Evolutionary conservation across 75 land plant genomes (phyloP).

Genomic region (Adiantum capillusveneris): DNA sequence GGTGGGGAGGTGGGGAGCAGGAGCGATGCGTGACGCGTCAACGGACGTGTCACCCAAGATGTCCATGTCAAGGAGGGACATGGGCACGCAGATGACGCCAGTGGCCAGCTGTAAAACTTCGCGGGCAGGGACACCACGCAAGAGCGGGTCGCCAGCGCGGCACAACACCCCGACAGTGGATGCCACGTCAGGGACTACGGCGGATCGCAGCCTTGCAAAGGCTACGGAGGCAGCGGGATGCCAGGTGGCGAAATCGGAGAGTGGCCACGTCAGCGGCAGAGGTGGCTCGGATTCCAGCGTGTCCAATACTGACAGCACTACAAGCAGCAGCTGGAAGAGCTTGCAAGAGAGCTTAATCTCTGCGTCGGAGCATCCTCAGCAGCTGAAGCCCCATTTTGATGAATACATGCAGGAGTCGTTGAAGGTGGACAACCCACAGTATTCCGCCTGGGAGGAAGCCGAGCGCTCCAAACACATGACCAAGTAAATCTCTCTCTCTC

Average conservation of each 20-base stretch:
- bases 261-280: slow-evolving; percentile 5
- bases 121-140: slow-evolving; percentile 12
- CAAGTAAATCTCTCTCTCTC: slow-evolving; percentile 31
- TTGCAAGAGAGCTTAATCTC: background rate
- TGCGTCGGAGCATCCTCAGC: too few species aligned
- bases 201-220: too few species aligned
- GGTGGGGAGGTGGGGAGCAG: background rate
- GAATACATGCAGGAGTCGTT: background rate
- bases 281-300: slow-evolving; percentile 22
- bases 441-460: slow-evolving; percentile 59
- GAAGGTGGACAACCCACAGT: background rate
- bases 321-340: slow-evolving; percentile 26
- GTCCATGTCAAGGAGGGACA: slow-evolving; percentile 48
- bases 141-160: slow-evolving; percentile 13
- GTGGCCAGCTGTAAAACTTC: slow-evolving; percentile 40
- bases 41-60: slow-evolving; percentile 30
- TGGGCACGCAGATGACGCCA: slow-evolving; percentile 87
- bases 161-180: slow-evolving; percentile 20
- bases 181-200: too few species aligned
- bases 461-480: slow-evolving; percentile 47
- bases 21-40: slow-evolving; percentile 26
- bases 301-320: slow-evolving; percentile 40
- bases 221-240: too few species aligned
- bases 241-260: background rate
- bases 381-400: too few species aligned